A percentile compares a stretch with the other conserved stretches of the same genome.
Evolutionary conservation across 805 yeast species (phyloP).

Genomic region (Hermanozyma aechmeae): DNA sequence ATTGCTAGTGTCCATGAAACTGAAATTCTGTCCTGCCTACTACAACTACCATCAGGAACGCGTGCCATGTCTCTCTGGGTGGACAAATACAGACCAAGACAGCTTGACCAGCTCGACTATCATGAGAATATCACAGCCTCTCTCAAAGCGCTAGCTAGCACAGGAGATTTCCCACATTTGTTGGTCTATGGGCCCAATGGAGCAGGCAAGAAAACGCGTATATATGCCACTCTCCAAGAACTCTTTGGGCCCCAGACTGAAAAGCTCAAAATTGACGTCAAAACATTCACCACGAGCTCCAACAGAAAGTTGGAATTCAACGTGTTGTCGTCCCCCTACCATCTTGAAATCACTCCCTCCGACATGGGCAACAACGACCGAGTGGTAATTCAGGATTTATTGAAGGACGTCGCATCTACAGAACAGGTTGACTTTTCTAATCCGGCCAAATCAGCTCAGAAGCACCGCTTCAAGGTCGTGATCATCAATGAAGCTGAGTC

Average conservation of each 20-base stretch:
- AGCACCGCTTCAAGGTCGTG: constrained; percentile 64
- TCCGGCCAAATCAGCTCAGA: constrained; percentile 27
- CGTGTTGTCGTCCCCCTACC: constrained; percentile 85
- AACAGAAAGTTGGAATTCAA: constrained; percentile 82
- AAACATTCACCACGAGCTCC: constrained; percentile 66
- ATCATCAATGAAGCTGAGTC: constrained; percentile 89
- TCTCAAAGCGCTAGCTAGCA: constrained; percentile 47
- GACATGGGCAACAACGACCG: constrained; percentile 96
- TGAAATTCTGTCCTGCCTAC: background rate
- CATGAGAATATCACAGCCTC: constrained; percentile 58
- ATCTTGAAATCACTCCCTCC: constrained; percentile 90
- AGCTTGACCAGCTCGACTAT: constrained; percentile 53
- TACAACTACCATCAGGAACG: background rate
- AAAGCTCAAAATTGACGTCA: constrained; percentile 76
- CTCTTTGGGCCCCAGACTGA: constrained; percentile 79
- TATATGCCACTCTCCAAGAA: constrained; percentile 67
- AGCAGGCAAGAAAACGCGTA: constrained; percentile 93
- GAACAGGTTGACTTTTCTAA: constrained; percentile 81
- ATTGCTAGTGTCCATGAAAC: no score
- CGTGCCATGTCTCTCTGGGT: constrained; percentile 99
- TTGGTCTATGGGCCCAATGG: constrained; percentile 94
- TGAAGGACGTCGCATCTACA: constrained; percentile 91
- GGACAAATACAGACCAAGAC: constrained; percentile 80
- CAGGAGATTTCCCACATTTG: constrained; percentile 90
- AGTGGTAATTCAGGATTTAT: constrained; percentile 85